Evolutionary conservation across 75 land plant species (phyloP).

Genomic region (Larix kaempferi): DNA sequence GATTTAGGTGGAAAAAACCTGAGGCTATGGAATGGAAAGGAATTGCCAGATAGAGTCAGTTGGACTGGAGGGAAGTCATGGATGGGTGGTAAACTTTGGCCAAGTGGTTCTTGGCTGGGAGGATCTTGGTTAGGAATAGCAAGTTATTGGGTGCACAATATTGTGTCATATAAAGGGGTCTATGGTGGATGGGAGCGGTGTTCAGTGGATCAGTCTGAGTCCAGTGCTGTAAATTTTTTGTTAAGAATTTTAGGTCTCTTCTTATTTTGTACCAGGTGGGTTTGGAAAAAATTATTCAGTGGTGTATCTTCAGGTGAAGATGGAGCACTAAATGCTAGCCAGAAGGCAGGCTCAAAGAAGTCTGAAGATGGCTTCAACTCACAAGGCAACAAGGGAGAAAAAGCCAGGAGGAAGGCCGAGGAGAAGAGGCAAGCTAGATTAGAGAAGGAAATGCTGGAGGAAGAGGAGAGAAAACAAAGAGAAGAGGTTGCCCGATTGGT

Average conservation of each 20-base stretch:
- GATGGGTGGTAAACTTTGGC: slow-evolving; percentile 16
- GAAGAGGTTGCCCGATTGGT: slow-evolving; percentile 77
- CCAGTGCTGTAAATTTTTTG: slow-evolving; percentile 22
- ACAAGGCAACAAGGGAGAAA: slow-evolving; percentile 69
- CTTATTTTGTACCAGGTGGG: slow-evolving; percentile 52
- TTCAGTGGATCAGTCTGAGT: slow-evolving; percentile 36
- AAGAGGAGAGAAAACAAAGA: slow-evolving; percentile 77
- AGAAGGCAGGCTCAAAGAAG: slow-evolving; percentile 33
- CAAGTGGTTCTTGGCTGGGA: slow-evolving; percentile 25
- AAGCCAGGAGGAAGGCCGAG: slow-evolving; percentile 87
- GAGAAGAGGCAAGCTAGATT: slow-evolving; percentile 95
- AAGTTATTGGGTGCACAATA: slow-evolving; percentile 21
- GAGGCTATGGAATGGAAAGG: slow-evolving; percentile 40
- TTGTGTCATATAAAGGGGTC: neutral
- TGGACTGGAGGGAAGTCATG: slow-evolving; percentile 47
- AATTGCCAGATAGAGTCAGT: slow-evolving; percentile 36
- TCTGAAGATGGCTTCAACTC: slow-evolving; percentile 54
- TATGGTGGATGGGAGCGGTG: slow-evolving; percentile 25
- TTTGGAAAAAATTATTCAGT: slow-evolving; percentile 59
- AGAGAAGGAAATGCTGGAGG: slow-evolving; percentile 87
- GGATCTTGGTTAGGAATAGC: slow-evolving; percentile 28
- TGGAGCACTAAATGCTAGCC: slow-evolving; percentile 22
- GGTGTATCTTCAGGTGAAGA: slow-evolving; percentile 45
- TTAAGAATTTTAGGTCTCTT: slow-evolving; percentile 32
- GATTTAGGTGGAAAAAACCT: slow-evolving; percentile 41